Base-by-base conservation (phyloP, 768 basidiomycete species). In the Exidia glandulosa region DNA sequence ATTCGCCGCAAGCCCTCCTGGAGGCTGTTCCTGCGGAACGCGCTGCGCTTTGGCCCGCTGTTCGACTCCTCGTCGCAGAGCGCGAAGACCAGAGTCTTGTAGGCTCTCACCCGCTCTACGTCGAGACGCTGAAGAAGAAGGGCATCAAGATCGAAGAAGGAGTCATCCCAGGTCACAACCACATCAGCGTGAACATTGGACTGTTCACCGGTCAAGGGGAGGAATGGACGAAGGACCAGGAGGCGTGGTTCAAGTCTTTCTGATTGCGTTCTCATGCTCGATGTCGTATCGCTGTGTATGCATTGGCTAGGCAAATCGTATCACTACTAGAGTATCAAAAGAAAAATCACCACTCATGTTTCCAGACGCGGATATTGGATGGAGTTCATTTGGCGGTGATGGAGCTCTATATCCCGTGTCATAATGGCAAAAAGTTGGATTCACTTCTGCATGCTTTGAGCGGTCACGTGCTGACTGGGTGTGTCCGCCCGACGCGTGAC, bases 121-220 rank as follows among this genome's bases (percentile, higher is more conserved):
- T 45, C 2, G 9, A 45, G 41, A 45, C 41, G 10, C 41, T 45
- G 41, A 45, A 23, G 41, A 45, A 70, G 58, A 73, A 70, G 41
- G 73, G 71, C 3, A 33, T 56, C 25, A 65, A 65, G 59, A 68
- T 76, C 12, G 66, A 65, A 62, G 71, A 71, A 48, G 64, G 80
- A 19, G 65, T 81, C 29, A 78, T 74, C 0, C 66, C 66, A 60
- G 80, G 79, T 0, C 85, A 88, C 62, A 87, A 87, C 67, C 86
- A 87, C 63, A 71, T 87, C 59, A 87, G 84, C 61, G 64, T 76
- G 14, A 75, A 77, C 56, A 77, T 73, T 72, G 76, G 75, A 14
- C 65, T 85, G 60, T 67, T 73, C 2, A 79, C 76, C 2, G 84
- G 85, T 1, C 68, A 81, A 63, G 86, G 81, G 19, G 85, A 87